Conservation (phyloP, 2,329 filamentous ascomycete genomes). For the Dryadomyces quercivorus region DNA sequence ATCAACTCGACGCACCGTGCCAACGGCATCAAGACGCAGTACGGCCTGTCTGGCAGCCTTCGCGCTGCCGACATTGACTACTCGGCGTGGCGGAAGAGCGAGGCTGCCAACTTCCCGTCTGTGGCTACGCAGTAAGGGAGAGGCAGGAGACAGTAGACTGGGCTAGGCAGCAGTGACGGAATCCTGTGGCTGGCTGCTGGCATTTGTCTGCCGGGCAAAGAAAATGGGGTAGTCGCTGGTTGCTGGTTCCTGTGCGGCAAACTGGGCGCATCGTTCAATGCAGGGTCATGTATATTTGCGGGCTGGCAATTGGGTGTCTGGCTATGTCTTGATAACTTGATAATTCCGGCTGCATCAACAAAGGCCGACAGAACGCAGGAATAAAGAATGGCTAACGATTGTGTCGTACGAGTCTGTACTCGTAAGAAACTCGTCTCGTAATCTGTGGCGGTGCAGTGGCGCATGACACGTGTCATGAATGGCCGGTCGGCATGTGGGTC, state of each 20-base stretch:
- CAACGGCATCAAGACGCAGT: conserved; percentile 59
- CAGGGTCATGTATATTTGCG: background rate
- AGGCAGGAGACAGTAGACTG: too few relatives aligned
- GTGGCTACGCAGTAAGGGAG: conserved; percentile 10
- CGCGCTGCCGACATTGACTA: conserved; percentile 23
- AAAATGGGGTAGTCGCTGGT: background rate
- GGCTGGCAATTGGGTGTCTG: background rate
- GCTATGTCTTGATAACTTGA: background rate
- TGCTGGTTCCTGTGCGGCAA: background rate
- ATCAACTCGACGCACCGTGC: conserved; percentile 76
- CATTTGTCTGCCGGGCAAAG: too few relatives aligned
- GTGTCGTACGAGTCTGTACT: too few relatives aligned
- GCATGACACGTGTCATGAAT: background rate
- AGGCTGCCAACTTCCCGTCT: conserved; percentile 19
- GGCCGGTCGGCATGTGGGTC: background rate
- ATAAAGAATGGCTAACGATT: too few relatives aligned
- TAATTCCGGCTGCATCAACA: background rate
- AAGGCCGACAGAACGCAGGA: too few relatives aligned
- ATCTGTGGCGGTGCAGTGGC: conserved; percentile 1
- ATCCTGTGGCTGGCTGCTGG: background rate
- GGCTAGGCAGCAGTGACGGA: background rate
- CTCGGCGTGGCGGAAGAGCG: conserved; percentile 19
- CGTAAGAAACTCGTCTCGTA: too few relatives aligned
- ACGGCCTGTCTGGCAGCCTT: conserved; percentile 51
- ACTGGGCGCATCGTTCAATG: background rate